Evolutionary conservation across 352 stramenopile genomes (phyloP).

Genomic region (Phytophthora vignae): DNA sequence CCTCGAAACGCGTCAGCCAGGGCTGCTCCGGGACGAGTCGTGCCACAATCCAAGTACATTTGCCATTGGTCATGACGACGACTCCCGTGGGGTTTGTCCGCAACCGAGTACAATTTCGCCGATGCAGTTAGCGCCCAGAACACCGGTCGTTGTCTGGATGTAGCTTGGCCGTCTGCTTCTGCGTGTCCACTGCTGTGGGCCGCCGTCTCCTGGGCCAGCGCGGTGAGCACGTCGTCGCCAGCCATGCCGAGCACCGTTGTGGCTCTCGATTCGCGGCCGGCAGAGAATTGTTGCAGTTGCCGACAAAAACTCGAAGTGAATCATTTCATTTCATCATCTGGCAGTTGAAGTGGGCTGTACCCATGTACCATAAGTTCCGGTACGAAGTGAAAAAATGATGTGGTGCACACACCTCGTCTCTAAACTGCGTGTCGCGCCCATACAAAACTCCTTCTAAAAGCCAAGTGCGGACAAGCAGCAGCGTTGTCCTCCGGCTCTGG

Average conservation of each 20-base stretch:
- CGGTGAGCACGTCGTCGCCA: neutral
- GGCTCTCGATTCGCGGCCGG: neutral
- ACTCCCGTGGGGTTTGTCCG: too few species aligned
- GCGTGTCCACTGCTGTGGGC: neutral
- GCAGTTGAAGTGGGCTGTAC: constrained; percentile 12
- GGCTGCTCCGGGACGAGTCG: too few species aligned
- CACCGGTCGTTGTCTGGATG: too few species aligned
- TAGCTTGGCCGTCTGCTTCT: neutral
- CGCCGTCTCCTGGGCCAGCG: neutral
- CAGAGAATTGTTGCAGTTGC: neutral
- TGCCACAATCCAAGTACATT: too few species aligned
- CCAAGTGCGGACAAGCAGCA: constrained; percentile 24
- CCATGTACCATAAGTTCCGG: neutral
- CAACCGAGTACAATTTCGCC: too few species aligned
- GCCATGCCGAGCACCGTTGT: neutral
- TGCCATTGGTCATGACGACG: too few species aligned
- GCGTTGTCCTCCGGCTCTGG: constrained; percentile 19
- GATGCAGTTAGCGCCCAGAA: too few species aligned
- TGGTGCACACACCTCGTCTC: neutral
- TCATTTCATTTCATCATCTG: neutral
- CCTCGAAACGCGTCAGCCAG: too few species aligned
- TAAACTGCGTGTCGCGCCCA: too few species aligned
- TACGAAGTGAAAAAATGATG: neutral
- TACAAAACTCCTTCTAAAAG: too few species aligned
- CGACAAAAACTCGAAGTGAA: neutral